phyloP scores from a whole-genome alignment of 768 basidiomycete genomes.

The Lepiota brunneoincarnata region DNA sequence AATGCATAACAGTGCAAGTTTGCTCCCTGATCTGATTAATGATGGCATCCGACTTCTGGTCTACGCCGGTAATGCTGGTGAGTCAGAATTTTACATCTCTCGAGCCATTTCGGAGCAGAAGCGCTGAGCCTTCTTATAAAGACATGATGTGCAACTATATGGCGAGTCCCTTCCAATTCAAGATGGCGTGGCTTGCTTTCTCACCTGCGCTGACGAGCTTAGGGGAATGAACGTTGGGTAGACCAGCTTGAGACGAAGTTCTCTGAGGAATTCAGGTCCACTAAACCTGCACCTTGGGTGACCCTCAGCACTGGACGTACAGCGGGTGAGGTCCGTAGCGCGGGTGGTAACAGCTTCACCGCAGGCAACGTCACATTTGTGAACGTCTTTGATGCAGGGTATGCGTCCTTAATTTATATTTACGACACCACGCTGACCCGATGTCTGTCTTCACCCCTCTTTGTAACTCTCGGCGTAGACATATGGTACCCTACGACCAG shows the following conservation, averaged over 20 bases:
- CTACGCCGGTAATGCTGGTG: conserved; percentile 85
- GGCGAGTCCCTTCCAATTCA: conserved; percentile 31
- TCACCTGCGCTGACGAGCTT: neutral
- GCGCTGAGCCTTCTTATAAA: conserved; percentile 18
- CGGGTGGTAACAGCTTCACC: conserved; percentile 58
- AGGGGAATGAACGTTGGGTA: conserved; percentile 83
- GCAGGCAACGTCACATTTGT: conserved; percentile 87
- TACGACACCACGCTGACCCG: conserved; percentile 1
- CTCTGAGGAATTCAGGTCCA: conserved; percentile 53
- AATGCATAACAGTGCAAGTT: conserved; percentile 74
- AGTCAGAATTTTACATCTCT: conserved; percentile 20
- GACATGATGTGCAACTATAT: conserved; percentile 91
- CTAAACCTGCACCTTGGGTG: conserved; percentile 54
- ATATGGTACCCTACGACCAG: conserved; percentile 91
- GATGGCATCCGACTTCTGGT: conserved; percentile 82
- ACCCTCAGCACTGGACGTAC: conserved; percentile 46
- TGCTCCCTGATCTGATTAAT: conserved; percentile 80
- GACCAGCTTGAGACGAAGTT: conserved; percentile 61
- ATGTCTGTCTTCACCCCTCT: neutral
- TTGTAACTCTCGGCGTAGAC: conserved; percentile 38
- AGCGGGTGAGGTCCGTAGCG: conserved; percentile 69
- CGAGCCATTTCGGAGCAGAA: neutral
- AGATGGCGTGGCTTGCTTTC: neutral
- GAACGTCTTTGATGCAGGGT: conserved; percentile 78
- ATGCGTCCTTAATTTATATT: conserved; percentile 23